Evolutionary conservation across 495 filamentous ascomycete species (phyloP), one percentile per base, ranked within the genome.

Genomic region (Hypoxylon trugodes): DNA sequence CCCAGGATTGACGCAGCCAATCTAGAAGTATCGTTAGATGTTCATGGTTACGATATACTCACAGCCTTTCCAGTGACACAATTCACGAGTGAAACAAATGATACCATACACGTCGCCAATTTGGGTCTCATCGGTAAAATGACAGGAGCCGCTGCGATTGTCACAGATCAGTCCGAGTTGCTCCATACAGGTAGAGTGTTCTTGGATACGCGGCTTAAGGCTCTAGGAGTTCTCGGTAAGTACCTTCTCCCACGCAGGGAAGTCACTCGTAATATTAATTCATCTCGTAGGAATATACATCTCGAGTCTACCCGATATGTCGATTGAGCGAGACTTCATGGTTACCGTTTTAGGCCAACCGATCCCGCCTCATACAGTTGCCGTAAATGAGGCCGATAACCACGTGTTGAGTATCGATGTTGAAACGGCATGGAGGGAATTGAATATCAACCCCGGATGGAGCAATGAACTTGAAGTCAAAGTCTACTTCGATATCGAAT

Each of bases 61-160:
- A 88, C 86, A 1, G 87, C 90, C 0, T 89, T 88, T 56, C 89
- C 91, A 3, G 68, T 90, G 15, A 73, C 74, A 1, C 69, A 75
- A 0, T 87, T 93, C 63, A 74, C 77, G 1, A 71, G 84, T 4
- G 69, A 76, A 26, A 71, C 71, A 9, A 69, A 67, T 6, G 72
- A 72, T 33, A 69, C 59, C 22, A 76, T 79, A 3, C 67, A 66
- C 54, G 61, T 91, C 9, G 89, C 89, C 0, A 84, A 89, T n/a
- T 73, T 98, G 2, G 95, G 95, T 7, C 76, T 98, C 2, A 61
- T 97, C 18, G 90, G 83, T 12, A 96, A 96, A 72, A 96, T 98
- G 88, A 92, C 92, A 2, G 95, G 92, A 6, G 86, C 87, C 1
- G 93, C 90, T 0, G 95, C 92, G 0, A 78, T 97, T 10, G 68